Evolutionary conservation across 2,329 filamentous ascomycete genomes (phyloP).

Genomic region (Diplodia mutila): DNA sequence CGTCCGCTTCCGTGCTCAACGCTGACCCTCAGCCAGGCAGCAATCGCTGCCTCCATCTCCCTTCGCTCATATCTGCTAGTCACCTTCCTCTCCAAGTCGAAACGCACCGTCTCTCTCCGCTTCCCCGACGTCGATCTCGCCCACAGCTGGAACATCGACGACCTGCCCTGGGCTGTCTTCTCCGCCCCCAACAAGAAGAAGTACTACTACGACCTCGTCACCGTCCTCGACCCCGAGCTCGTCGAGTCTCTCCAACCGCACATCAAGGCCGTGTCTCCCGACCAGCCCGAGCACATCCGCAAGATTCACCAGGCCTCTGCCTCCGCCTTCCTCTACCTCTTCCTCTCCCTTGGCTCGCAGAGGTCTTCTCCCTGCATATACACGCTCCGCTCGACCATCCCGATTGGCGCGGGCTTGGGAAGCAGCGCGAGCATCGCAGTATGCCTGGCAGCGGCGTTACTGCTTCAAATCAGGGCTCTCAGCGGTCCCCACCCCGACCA

Average conservation of each 20-base stretch:
- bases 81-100: conserved; percentile 89
- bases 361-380: conserved; percentile 83
- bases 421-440: conserved; percentile 95
- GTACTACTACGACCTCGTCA: conserved; percentile 85
- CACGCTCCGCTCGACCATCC: conserved; percentile 89
- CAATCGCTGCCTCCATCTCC: conserved; percentile 93
- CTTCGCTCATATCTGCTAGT: conserved; percentile 96
- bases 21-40: conserved; percentile 61
- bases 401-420: conserved; percentile 86
- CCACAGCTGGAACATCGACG: conserved; percentile 93
- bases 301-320: conserved; percentile 86
- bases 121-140: conserved; percentile 90
- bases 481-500: conserved; percentile 92
- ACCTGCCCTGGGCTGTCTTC: conserved; percentile 85
- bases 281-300: conserved; percentile 69
- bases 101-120: conserved; percentile 80
- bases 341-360: conserved; percentile 80
- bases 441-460: conserved; percentile 80
- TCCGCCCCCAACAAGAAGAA: conserved; percentile 84
- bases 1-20: not conserved
- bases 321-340: conserved; percentile 87
- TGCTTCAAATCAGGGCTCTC: conserved; percentile 85
- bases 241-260: conserved; percentile 80
- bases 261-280: conserved; percentile 70
- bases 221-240: conserved; percentile 80